Base-by-base conservation (phyloP, 768 basidiomycete species). In the Favolaschia claudopus region DNA sequence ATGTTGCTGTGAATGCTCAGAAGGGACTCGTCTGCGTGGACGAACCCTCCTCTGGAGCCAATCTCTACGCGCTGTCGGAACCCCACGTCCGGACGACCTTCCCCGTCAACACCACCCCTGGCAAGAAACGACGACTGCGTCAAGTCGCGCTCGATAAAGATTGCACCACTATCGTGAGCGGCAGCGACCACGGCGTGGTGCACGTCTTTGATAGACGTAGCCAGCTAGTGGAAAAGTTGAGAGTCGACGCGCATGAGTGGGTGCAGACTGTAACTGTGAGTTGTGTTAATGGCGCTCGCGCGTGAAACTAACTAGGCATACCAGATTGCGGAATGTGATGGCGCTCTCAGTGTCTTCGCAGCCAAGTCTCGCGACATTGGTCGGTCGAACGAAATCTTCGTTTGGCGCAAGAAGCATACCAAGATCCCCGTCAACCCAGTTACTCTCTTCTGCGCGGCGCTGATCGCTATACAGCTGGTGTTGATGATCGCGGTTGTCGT, bases 101-200 rank as follows among this genome's bases (percentile, higher is more conserved):
- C n/a, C n/a, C n/a, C n/a, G n/a, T n/a, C n/a, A n/a, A n/a, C n/a
- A n/a, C n/a, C n/a, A n/a, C n/a, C n/a, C 24, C 12, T 22, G 10
- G 25, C 20, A 24, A 24, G 25, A 9, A 43, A 43, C 8, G 22
- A 24, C 10, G 3, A 10, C 42, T 28, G 24, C 24, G 25, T 27
- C 42, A 25, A 27, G 8, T 43, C 42, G n/a, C 25, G 42, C 24
- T 43, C 38, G 31, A 17, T 49, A 20, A 32, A 55, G 55, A 42
- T 13, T 58, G 32, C 58, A 58, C 24, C 56, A 65, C 37, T 22
- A 53, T 67, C 22, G 47, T 65, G 25, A 62, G 64, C 33, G 49
- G 59, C 12, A 64, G 63, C 51, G 63, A 67, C 49, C 63, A 67
- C 46, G 66, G 63, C 29, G 22, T 62, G 9, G 63, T 67, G 15